Evolutionary conservation across 1,284 basidiomycete genomes (phyloP).

Genomic region (Pholiota adiposa): DNA sequence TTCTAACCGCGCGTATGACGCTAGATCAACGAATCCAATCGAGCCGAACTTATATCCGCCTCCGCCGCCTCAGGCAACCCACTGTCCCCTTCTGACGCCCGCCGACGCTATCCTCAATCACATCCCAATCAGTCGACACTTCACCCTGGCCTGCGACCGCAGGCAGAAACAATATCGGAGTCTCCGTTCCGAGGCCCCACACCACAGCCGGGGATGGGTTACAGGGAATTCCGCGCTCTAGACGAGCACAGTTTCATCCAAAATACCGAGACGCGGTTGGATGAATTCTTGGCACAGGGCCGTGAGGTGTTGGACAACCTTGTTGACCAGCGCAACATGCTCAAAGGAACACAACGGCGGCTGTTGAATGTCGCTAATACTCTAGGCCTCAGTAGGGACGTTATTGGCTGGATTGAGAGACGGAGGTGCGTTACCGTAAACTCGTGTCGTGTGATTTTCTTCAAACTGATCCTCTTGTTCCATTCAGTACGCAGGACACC

Average conservation of each 20-base stretch:
- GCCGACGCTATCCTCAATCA: constrained; percentile 58
- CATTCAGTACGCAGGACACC: constrained; percentile 83
- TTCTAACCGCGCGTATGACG: neutral
- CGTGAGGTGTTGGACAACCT: constrained; percentile 88
- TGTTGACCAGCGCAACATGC: constrained; percentile 87
- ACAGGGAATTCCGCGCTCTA: constrained; percentile 78
- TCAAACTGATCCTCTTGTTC: neutral
- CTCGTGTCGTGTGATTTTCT: neutral
- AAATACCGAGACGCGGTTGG: constrained; percentile 78
- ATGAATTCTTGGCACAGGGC: constrained; percentile 91
- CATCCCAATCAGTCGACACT: constrained; percentile 44
- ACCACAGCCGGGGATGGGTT: constrained; percentile 54
- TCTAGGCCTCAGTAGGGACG: constrained; percentile 87
- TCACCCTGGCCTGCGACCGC: constrained; percentile 48
- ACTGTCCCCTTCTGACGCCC: constrained; percentile 56
- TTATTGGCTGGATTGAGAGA: constrained; percentile 94
- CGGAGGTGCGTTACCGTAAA: constrained; percentile 65
- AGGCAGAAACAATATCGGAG: constrained; percentile 59
- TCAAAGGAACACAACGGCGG: constrained; percentile 89
- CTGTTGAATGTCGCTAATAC: constrained; percentile 91
- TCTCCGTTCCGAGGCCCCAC: constrained; percentile 73
- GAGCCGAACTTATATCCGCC: constrained; percentile 63
- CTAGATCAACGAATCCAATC: constrained; percentile 36
- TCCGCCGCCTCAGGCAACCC: constrained; percentile 45
- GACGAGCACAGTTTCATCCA: constrained; percentile 88